Evolutionary conservation across 1,139 yeast genomes (phyloP), one percentile per base, ranked within the genome.

Genomic region (Scheffersomyces quercinus): DNA sequence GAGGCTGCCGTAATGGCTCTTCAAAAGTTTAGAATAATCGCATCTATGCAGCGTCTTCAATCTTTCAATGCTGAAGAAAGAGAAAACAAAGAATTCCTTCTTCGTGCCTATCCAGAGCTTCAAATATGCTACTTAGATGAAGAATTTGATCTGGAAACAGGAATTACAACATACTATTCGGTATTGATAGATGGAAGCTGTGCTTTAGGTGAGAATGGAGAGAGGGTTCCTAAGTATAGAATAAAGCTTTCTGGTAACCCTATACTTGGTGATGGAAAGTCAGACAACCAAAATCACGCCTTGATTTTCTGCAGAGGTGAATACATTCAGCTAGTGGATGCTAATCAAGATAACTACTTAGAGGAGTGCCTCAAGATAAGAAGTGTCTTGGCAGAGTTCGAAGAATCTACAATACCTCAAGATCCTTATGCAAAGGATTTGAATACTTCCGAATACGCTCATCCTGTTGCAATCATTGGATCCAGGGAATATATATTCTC

Each of bases 301-400:
- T 50, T 79, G 32, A 68, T 77, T 1, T 78, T 77, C 49, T 64
- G 73, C 31, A 60, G 83, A 43, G 83, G 83, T 8, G 83, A 79
- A 44, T 78, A 77, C 50, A 64, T 77, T 41, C 83, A 79, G 48
- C 61, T 78, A 32, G 66, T 78, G 39, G 83, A 79, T 59, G 82
- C 83, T 1, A 78, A 79, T 46, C 83, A 79, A 50, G 83, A 79
- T 52, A 77, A 79, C 48, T 79, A 79, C 47, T 54, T 78, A 24
- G 82, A 79, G 51, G 83, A 79, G 51, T 78, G 83, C 48, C 59
- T 78, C 30, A 79, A 79, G 48, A 75, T 78, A n/a, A 66, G 81
- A 56, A 73, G 73, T 45, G 68, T 77, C 11, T 56, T 78, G 24
- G 70, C 77, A 0, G 82, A 78, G 48, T 78, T 79, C 54, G 82